Base-by-base conservation (phyloP, 352 stramenopile genomes). In the Phytopythium delawarense region DNA sequence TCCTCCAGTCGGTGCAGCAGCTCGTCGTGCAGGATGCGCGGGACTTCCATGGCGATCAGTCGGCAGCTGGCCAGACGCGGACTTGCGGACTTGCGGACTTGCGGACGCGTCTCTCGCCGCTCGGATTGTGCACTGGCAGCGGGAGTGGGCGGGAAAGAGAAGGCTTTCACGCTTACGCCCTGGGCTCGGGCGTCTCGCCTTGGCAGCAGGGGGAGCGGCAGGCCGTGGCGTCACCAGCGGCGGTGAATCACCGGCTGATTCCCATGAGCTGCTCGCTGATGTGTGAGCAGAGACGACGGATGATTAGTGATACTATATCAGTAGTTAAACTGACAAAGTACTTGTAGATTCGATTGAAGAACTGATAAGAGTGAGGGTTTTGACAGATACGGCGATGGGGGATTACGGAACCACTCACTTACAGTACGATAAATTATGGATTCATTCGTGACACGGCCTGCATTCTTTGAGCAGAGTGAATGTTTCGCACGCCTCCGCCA, bases 1-100 rank as follows among this genome's bases (percentile, higher is more conserved):
- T 74, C 74, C 23, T 86, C 76, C 48, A 86, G 65, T 50, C 77
- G 58, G 54, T 75, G 78, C 23, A 86, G 67, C 32, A 84, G 52
- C 61, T 82, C 74, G 55, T 88, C 78, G 64, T 88, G 74, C 57
- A 72, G 55, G 56, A 79, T 67, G 12, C 67, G 78, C 21, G 74
- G 62, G 25, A 83, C 61, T 18, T 85, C 78, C 78, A 88, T 88
- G 35, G 58, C 32, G 32, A 37, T 16, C 50, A 3, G 23, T 34
- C 45, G 20, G 23, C n/a, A 16, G 46, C 32, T 50, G 58, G n/a
- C 49, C 30, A 15, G 28, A 37, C 40, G 11, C 18, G 8, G 44
- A 54, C 7, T n/a, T n/a, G n/a, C n/a, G n/a, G 11, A 21, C 32
- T 37, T 4, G 9, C 9, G 32, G 32, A 37, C 32, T 37, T 4